phyloP scores from a whole-genome alignment of 495 filamentous ascomycete species.

The Aspergillus olivimuriae region DNA sequence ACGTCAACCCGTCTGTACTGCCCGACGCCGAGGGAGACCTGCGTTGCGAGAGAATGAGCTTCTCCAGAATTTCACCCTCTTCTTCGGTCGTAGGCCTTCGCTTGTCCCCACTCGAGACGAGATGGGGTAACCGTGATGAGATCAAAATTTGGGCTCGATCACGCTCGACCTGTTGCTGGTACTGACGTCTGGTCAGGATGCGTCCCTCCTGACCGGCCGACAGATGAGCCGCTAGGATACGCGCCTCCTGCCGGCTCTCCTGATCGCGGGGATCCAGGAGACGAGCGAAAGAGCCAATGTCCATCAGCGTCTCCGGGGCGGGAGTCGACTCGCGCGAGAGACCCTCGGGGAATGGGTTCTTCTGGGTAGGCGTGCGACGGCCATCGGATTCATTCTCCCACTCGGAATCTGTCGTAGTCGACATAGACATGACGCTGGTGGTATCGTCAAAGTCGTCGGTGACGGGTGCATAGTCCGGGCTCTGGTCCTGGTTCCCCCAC shows the following conservation, averaged over 20 bases:
- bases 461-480: constrained; percentile 57
- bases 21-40: constrained; percentile 17
- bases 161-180: constrained; percentile 55
- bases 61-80: constrained; percentile 74
- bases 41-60: constrained; percentile 64
- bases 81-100: constrained; percentile 56
- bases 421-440: constrained; percentile 69
- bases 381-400: constrained; percentile 55
- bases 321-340: constrained; percentile 53
- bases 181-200: constrained; percentile 79
- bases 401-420: constrained; percentile 45
- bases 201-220: constrained; percentile 40
- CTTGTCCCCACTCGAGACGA: constrained; percentile 19
- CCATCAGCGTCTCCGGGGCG: constrained; percentile 55
- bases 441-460: constrained; percentile 60
- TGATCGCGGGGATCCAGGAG: constrained; percentile 75
- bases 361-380: constrained; percentile 70
- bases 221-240: constrained; percentile 76
- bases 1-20: constrained; percentile 32
- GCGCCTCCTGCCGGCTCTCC: constrained; percentile 74
- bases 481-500: constrained; percentile 75
- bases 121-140: constrained; percentile 25
- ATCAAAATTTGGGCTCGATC: constrained; percentile 63
- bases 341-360: constrained; percentile 32
- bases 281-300: constrained; percentile 62